Evolutionary conservation across 129 eudicot genomes (phyloP).

Genomic region (Gnaphalium uliginosum): DNA sequence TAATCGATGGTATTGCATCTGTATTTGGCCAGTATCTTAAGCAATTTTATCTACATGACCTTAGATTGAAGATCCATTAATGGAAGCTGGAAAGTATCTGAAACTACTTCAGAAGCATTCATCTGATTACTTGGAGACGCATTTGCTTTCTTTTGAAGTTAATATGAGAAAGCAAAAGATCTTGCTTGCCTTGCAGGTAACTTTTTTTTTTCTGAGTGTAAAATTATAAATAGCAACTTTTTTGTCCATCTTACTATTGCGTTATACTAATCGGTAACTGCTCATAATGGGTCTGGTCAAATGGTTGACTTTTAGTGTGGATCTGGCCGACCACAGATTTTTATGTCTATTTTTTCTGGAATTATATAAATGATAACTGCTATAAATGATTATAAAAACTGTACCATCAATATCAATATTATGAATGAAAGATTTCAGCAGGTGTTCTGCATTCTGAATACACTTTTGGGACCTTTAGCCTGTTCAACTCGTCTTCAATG

Average conservation of each 20-base stretch:
- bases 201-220: slow-evolving; percentile 5
- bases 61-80: slow-evolving; percentile 86
- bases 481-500: background rate
- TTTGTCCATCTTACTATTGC: background rate
- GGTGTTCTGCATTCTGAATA: background rate
- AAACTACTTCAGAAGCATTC: slow-evolving; percentile 95
- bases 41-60: slow-evolving; percentile 10
- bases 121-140: slow-evolving; percentile 82
- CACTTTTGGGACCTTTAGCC: background rate
- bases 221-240: background rate
- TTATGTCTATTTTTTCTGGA: background rate
- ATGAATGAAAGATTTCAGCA: background rate
- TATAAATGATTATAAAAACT: no score
- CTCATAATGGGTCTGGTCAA: background rate
- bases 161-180: slow-evolving; percentile 89
- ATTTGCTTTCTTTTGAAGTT: slow-evolving; percentile 86
- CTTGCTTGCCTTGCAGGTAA: slow-evolving; percentile 87
- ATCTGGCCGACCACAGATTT: background rate
- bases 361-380: background rate
- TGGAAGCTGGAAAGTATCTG: slow-evolving; percentile 90
- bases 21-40: background rate
- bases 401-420: background rate
- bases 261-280: background rate
- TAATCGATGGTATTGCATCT: background rate
- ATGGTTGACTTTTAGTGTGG: background rate